Evolutionary conservation across 306 rosid species (phyloP), one percentile per base, ranked within the genome.

Genomic region (Senna siamea): DNA sequence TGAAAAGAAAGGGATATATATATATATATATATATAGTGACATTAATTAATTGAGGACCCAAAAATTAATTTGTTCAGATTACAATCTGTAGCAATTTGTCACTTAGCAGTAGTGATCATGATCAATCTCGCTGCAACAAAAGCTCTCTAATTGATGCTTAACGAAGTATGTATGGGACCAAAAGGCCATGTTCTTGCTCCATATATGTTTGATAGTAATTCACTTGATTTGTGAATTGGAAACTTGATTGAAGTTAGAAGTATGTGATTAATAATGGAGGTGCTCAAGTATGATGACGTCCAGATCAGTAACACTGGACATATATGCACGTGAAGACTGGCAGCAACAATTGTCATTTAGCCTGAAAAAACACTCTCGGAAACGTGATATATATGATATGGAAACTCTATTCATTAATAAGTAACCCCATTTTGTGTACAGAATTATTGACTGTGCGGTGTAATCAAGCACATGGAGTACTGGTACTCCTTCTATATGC

Each of bases 1-100:
- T n/a, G n/a, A n/a, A n/a, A n/a, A n/a, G n/a, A n/a, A n/a, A n/a
- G n/a, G n/a, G n/a, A 26, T 26, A 26, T 26, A 26, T 26, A 26
- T 26, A 26, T 26, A 3, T 1, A 26, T 26, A 26, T 26, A 26
- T 26, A 26, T 26, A 26, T 26, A 26, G 30, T 1, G 30, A 26
- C 2, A 53, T n/a, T 70, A 53, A 80, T 54, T 70, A 54, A 43
- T 11, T 22, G 15, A 57, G 37, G 64, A 20, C 59, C 43, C 20
- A 18, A 30, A 18, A 8, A 52, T 50, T 17, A 50, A 72, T 65
- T 26, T 66, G 81, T 76, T 81, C 72, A 52, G 59, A 66, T 66
- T 66, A 72, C 69, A 9, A 6, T 26, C 63, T 56, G 2, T 56
- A 0, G 3, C 9, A 66, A 34, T 54, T 62, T 73, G 73, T 77